Evolutionary conservation across 164 flowering plant genomes (phyloP), one percentile per base, ranked within the genome.

Genomic region (Liquidambar formosana): DNA sequence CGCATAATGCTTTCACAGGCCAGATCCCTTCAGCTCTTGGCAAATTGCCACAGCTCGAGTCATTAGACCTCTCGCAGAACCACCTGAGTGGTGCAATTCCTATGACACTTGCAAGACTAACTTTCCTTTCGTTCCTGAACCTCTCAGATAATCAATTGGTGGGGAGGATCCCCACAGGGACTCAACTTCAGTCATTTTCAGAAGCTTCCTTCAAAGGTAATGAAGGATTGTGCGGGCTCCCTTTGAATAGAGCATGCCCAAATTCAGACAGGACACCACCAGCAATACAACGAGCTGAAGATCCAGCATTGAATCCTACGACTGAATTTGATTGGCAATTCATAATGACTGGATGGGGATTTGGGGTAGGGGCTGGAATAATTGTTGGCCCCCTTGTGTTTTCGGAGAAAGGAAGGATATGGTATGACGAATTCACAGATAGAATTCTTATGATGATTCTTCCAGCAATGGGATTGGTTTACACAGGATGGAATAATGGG

Each of bases 291-390:
- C 15, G 2, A 3, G 10, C 28, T 54, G 22, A 5, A 18, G 19
- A 41, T 19, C 1, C 46, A 18, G 44, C 14, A n/a, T n/a, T n/a
- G 13, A 33, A 21, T 23, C 1, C 46, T 16, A 6, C 2, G 27
- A 61, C 8, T 25, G 25, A 49, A 47, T 65, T 78, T 63, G 77
- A 85, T 66, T 85, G 86, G 87, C 72, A 73, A 65, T 77, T 76
- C 74, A 79, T 81, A 64, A 13, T 75, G 28, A 57, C 76, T 4
- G 91, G 91, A 19, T 1, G 84, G 52, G 88, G 88, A 6, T 85
- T 75, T 62, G 88, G 89, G 8, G 62, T 67, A 18, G 91, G 89
- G 27, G 71, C 79, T 43, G 91, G 75, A 54, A 51, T 76, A 28
- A 47, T 78, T 56, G 25, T 78, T 48, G 84, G 78, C 0, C 82